These are phyloP conservation scores for Psilocybe sp. DNA, from an alignment of 768 basidiomycete species.

Conservation along the genomic window DNA sequence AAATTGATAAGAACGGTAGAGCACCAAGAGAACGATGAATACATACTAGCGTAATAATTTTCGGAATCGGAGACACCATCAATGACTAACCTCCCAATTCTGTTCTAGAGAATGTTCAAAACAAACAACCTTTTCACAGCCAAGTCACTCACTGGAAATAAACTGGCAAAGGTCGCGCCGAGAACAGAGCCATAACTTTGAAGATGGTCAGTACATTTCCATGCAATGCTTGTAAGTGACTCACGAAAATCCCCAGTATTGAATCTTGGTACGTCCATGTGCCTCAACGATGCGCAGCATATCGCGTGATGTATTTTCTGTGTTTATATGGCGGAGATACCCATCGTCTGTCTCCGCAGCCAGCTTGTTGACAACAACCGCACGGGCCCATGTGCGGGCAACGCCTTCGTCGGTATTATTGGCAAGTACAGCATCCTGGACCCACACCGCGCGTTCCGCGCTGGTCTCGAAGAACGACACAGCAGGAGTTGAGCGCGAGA, in stretches of 20 bases:
- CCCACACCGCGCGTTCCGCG: slow-evolving; percentile 29
- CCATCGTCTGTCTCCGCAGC: slow-evolving; percentile 28
- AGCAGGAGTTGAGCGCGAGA: slow-evolving; percentile 31
- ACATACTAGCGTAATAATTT: slow-evolving; percentile 34
- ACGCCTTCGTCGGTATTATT: slow-evolving; percentile 26
- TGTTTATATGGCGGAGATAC: slow-evolving; percentile 29
- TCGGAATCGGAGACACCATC: slow-evolving; percentile 38
- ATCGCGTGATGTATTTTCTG: slow-evolving; percentile 34
- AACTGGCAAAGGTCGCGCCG: slow-evolving; percentile 29
- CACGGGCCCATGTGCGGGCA: slow-evolving; percentile 28
- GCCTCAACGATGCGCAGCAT: slow-evolving; percentile 35
- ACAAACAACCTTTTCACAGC: neutral
- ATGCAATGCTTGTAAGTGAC: neutral
- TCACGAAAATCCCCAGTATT: slow-evolving; percentile 33
- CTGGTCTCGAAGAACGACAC: slow-evolving; percentile 33
- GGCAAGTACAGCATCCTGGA: slow-evolving; percentile 4
- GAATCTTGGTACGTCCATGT: slow-evolving; percentile 28
- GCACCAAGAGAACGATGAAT: too few relatives aligned
- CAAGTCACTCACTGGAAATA: slow-evolving; percentile 26
- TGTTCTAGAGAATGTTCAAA: slow-evolving; percentile 20
- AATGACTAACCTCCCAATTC: slow-evolving; percentile 31
- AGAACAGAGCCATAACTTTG: slow-evolving; percentile 25
- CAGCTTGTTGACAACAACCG: slow-evolving; percentile 28
- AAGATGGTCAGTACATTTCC: neutral
- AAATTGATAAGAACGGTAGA: neutral